Evolutionary conservation across 78 protist genomes (phyloP), one percentile per base, ranked within the genome.

Genomic region (Tieghemostelium lacteum): DNA sequence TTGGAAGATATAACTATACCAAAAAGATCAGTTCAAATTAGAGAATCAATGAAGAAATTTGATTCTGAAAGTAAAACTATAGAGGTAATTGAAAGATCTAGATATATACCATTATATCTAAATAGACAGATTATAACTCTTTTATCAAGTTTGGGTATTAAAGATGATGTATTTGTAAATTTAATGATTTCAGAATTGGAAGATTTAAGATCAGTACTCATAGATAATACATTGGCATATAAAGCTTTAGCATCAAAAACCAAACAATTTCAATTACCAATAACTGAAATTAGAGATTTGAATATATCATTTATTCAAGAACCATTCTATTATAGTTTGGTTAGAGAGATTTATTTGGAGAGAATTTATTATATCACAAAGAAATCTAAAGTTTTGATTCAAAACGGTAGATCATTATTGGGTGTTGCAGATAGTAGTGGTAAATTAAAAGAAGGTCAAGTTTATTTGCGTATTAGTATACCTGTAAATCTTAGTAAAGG

Each of bases 121-220:
- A 92, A 92, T 57, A 74, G 92, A 45, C 95, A 92, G 22, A 36
- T 92, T 0, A 72, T 92, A 58, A 58, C 50, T 64, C 75, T 92
- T 16, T 64, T 88, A 7, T 42, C 91, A 10, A 37, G 55, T 29
- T 28, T 64, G 37, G 94, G 94, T n/a, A 64, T 69, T 1, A 26
- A 57, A 2, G 73, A 88, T 42, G 2, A 24, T 7, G 45, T 36
- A 20, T 88, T 88, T 85, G 14, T 58, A 2, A 26, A 49, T 12
- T 16, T 88, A 8, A 75, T 40, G 24, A 42, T 33, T n/a, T 17
- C 31, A 22, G 49, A 62, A 16, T 22, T 88, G 22, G 33, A 34
- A 45, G 20, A 58, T 10, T 3, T 88, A 0, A 87, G 67, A 7
- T 26, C n/a, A 2, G 39, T 66, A 3, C 77, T 88, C 6, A 34